These are phyloP conservation scores for Trametes sp. DNA, from an alignment of 1,284 basidiomycete species.

Conservation along the genomic window DNA sequence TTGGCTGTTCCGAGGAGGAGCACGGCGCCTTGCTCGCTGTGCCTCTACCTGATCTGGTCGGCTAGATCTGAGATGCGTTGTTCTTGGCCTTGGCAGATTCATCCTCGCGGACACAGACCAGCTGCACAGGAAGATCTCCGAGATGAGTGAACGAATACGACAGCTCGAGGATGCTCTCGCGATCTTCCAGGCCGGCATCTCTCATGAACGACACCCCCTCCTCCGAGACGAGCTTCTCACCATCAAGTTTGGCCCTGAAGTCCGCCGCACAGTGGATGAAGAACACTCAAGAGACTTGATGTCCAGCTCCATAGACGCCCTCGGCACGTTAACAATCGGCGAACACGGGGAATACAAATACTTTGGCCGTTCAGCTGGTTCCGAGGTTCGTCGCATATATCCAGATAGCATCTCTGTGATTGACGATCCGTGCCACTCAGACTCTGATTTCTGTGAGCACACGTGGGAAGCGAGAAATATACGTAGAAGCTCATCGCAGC, in stretches of 20 bases:
- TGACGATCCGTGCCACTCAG: slow-evolving; percentile 36
- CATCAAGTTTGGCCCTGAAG: slow-evolving; percentile 62
- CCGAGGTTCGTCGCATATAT: slow-evolving; percentile 47
- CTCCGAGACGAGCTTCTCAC: slow-evolving; percentile 67
- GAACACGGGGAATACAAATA: slow-evolving; percentile 71
- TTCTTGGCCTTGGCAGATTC: slow-evolving; percentile 53
- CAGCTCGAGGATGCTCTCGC: slow-evolving; percentile 79
- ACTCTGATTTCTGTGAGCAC: slow-evolving; percentile 54
- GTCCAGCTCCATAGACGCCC: slow-evolving; percentile 45
- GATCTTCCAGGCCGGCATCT: slow-evolving; percentile 58
- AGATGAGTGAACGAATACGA: slow-evolving; percentile 79
- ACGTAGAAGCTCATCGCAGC: neutral
- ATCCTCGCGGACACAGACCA: slow-evolving; percentile 82
- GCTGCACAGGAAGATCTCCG: slow-evolving; percentile 73
- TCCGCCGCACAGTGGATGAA: slow-evolving; percentile 42
- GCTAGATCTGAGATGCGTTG: slow-evolving; percentile 3
- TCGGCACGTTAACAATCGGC: slow-evolving; percentile 67
- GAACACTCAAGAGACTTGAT: slow-evolving; percentile 39
- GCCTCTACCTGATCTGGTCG: too few species aligned
- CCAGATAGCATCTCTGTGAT: neutral
- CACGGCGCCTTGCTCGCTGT: too few species aligned
- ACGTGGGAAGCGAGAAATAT: neutral
- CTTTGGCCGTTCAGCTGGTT: slow-evolving; percentile 72
- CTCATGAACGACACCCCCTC: slow-evolving; percentile 65
- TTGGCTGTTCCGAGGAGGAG: too few species aligned